Base-by-base conservation (phyloP, 1,139 yeast species). In the Yamadazyma trypodendri region DNA sequence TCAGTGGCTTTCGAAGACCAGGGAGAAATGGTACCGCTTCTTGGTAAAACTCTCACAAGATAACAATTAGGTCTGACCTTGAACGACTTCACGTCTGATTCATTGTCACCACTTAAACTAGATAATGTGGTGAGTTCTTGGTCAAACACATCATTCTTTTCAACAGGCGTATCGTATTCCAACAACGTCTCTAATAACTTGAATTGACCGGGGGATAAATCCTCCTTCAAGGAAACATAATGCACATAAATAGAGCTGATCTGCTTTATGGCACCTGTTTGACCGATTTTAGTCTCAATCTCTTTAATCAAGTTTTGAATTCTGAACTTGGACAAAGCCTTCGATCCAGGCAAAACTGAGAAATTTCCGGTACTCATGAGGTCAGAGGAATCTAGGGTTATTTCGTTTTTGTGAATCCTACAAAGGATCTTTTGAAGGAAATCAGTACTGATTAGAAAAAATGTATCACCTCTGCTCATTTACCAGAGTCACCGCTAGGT, bases 1-100 rank as follows among this genome's bases (percentile, higher is more conserved):
- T 92, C 92, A 32, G 98, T 90, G 25, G 99, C 99, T 66, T 94
- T 94, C 13, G 98, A 90, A 13, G 97, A 88, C 99, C 99, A 94
- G 24, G 98, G 98, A 18, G 97, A 90, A 49, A 92, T 89, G 17
- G 98, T 92, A 43, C 98, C 98, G 8, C 92, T 73, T 61, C 98
- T 80, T 33, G 99, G 98, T 41, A 90, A 73, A 39, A 94, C 75
- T 58, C 95, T 76, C 37, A 92, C 65, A 51, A 89, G 66, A 46
- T 78, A 76, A 25, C 79, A 64, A 55, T 81, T 79, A 13, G 68
- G 64, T 28, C 69, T 80, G 39, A 76, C 58, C 8, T 46, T 39
- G 20, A 52, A 43, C 24, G 46, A 39, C 7, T 42, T 23, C 4
- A 42, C 36, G n/a, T 51, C 41, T 10, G 21, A 18, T 40, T 46